Percentiles rank a stretch among this genome's conserved stretches.
phyloP scores from a whole-genome alignment of 2,329 filamentous ascomycete genomes.

The Blumeriella jaapii region DNA sequence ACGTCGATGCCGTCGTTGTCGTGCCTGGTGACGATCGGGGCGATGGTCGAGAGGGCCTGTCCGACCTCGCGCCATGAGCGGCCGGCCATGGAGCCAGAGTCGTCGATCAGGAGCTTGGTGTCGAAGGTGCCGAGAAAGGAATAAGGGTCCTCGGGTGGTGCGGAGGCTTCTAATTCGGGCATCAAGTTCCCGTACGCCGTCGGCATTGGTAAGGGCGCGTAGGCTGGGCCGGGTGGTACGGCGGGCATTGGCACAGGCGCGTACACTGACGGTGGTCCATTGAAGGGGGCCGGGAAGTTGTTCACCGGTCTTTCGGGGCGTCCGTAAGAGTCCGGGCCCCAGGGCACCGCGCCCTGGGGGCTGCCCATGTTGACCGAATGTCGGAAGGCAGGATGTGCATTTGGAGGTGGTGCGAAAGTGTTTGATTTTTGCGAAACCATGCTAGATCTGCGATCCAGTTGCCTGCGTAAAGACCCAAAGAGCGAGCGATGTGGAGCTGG shows the following conservation, averaged over 20 bases:
- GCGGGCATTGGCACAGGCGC: slow-evolving; percentile 19
- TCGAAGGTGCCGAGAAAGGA: slow-evolving; percentile 71
- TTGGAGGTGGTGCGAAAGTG: slow-evolving; percentile 3
- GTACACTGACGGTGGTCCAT: slow-evolving; percentile 27
- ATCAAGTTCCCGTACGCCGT: too few species aligned
- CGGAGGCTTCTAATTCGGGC: too few species aligned
- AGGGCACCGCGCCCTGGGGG: slow-evolving; percentile 1
- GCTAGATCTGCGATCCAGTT: slow-evolving; percentile 14
- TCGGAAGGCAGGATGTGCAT: slow-evolving; percentile 3
- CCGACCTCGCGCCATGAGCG: slow-evolving; percentile 65
- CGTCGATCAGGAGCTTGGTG: slow-evolving; percentile 83
- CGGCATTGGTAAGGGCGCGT: too few species aligned
- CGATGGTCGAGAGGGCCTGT: slow-evolving; percentile 58
- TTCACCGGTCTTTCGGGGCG: slow-evolving; percentile 23
- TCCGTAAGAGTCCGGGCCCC: slow-evolving; percentile 11
- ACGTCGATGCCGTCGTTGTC: slow-evolving; percentile 83
- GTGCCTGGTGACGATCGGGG: slow-evolving; percentile 68
- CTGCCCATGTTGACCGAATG: slow-evolving; percentile 4
- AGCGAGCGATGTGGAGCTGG: slow-evolving; percentile 7
- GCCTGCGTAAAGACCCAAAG: slow-evolving; percentile 15
- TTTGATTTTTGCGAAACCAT: slow-evolving; percentile 8
- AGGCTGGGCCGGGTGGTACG: too few species aligned
- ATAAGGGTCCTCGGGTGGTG: slow-evolving; percentile 50
- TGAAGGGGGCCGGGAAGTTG: slow-evolving; percentile 23
- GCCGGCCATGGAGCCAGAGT: slow-evolving; percentile 78